Evolutionary conservation across 163 green algal genomes (phyloP).

Genomic region (Chloromonas sp.): DNA sequence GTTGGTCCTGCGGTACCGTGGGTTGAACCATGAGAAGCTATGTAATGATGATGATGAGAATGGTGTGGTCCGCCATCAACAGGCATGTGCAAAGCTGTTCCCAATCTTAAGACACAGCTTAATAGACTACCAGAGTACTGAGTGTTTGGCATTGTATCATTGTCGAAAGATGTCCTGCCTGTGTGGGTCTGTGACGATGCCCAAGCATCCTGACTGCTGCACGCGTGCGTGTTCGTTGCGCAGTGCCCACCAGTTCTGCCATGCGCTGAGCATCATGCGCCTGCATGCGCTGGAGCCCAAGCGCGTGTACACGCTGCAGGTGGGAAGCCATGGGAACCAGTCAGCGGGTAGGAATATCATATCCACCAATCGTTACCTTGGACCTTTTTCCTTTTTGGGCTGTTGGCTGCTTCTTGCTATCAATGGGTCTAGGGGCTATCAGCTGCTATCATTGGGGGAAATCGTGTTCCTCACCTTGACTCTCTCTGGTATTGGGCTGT

Average conservation of each 20-base stretch:
- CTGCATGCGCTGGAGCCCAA: conserved; percentile 36
- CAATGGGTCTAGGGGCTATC: no score
- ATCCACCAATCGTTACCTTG: background rate
- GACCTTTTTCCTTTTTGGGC: no score
- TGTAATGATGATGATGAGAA: no score
- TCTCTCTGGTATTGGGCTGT: no score
- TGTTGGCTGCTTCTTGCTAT: no score
- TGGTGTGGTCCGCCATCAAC: no score
- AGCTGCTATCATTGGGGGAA: no score
- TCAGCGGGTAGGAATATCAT: background rate
- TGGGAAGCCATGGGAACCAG: background rate
- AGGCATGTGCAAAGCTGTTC: background rate
- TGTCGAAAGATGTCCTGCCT: no score
- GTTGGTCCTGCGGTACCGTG: no score
- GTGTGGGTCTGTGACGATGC: no score
- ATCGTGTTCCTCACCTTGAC: no score
- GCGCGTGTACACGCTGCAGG: background rate
- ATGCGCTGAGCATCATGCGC: conserved; percentile 45
- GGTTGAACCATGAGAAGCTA: no score
- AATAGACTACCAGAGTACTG: background rate
- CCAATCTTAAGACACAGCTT: background rate
- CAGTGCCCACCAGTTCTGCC: conserved; percentile 53
- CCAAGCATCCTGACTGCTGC: background rate
- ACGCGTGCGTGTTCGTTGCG: conserved; percentile 16
- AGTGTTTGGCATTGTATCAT: background rate